phyloP scores from a whole-genome alignment of 2,329 filamentous ascomycete species.

The Phaeosphaeriaceae sp. region DNA sequence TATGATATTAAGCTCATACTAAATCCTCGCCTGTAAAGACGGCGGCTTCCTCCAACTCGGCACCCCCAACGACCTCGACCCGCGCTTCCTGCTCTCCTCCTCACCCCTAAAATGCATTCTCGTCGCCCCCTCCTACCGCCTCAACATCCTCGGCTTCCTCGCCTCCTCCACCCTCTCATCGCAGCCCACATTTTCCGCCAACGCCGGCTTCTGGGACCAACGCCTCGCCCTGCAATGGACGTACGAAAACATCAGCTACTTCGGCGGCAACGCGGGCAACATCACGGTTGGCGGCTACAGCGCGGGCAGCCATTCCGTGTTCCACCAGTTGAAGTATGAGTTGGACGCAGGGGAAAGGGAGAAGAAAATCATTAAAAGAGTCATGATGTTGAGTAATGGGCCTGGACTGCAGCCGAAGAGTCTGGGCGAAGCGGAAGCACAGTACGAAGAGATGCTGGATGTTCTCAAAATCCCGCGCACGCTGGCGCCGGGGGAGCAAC shows the following conservation, averaged over 20 bases:
- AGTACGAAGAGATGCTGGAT: constrained; percentile 60
- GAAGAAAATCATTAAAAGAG: constrained; percentile 58
- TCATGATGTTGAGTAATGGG: constrained; percentile 62
- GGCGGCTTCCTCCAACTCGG: constrained; percentile 66
- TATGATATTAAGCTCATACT: too few species aligned
- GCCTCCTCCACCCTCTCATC: constrained; percentile 56
- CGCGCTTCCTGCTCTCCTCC: constrained; percentile 57
- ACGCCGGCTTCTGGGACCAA: constrained; percentile 66
- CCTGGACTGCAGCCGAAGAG: constrained; percentile 61
- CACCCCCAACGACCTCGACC: constrained; percentile 55
- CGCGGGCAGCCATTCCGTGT: constrained; percentile 63
- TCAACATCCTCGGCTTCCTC: constrained; percentile 65
- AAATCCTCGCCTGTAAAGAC: constrained; percentile 38
- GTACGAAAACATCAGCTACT: constrained; percentile 58
- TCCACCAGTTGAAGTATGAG: constrained; percentile 65
- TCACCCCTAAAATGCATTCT: constrained; percentile 56
- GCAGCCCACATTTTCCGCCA: constrained; percentile 46
- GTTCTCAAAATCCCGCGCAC: constrained; percentile 53
- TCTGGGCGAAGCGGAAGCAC: constrained; percentile 55
- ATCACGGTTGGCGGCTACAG: constrained; percentile 65
- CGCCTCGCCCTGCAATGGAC: constrained; percentile 64
- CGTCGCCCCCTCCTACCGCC: constrained; percentile 63
- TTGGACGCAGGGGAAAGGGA: constrained; percentile 55
- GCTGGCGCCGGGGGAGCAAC: constrained; percentile 53
- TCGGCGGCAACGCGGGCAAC: constrained; percentile 58